These are phyloP conservation scores for Hymenoscyphus scutula DNA, from an alignment of 2,329 filamentous ascomycete genomes.

Conservation along the genomic window DNA sequence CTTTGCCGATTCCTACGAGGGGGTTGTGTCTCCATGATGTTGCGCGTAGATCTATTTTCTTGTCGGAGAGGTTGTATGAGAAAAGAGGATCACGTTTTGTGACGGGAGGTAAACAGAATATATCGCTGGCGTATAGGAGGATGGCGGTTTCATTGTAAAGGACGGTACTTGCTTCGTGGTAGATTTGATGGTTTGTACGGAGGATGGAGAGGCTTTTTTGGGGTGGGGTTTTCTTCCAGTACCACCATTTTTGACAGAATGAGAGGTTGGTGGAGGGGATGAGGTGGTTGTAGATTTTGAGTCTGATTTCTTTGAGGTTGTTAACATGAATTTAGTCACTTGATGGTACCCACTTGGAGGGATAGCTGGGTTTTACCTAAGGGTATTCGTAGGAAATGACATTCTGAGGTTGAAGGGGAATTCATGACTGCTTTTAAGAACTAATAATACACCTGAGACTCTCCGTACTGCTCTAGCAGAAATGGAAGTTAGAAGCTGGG, in stretches of 20 bases:
- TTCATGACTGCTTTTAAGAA: background rate
- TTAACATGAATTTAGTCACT: background rate
- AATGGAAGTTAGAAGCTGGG: too few species aligned
- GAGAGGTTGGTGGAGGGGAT: background rate
- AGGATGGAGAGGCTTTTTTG: background rate
- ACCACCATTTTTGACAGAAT: constrained; percentile 2
- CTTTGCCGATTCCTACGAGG: background rate
- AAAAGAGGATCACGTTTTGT: background rate
- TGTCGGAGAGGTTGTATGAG: background rate
- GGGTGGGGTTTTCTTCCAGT: background rate
- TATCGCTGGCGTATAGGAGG: background rate
- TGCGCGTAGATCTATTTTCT: background rate
- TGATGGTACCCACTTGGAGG: background rate
- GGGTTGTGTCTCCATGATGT: background rate
- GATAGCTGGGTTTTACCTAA: background rate
- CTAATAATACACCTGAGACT: too few species aligned
- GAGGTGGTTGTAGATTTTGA: background rate
- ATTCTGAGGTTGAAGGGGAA: background rate
- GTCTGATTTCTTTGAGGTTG: background rate
- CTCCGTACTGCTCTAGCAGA: too few species aligned
- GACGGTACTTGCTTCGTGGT: background rate
- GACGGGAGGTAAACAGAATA: background rate
- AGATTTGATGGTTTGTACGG: constrained; percentile 2
- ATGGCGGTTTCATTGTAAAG: background rate
- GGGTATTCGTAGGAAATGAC: background rate